Evolutionary conservation across 306 rosid species (phyloP).

Genomic region (Chamaecrista fasciculata): DNA sequence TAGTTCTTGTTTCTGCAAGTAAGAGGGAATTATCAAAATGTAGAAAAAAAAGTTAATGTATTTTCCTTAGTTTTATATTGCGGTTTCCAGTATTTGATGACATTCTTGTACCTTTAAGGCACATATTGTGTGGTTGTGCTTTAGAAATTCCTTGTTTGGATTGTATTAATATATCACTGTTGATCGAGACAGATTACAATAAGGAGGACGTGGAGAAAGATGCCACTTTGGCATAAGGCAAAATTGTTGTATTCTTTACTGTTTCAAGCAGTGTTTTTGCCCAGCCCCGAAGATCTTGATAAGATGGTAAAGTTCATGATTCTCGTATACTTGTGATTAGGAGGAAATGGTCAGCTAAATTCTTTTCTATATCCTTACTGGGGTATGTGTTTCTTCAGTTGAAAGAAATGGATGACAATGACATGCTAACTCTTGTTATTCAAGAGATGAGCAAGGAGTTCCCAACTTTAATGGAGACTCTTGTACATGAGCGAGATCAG

Average conservation of each 20-base stretch:
- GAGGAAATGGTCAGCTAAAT: slow-evolving; percentile 16
- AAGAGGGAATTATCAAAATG: slow-evolving; percentile 10
- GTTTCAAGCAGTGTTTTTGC: slow-evolving; percentile 75
- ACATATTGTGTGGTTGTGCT: slow-evolving; percentile 3
- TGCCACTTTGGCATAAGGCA: slow-evolving; percentile 90
- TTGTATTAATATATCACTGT: slow-evolving; percentile 21
- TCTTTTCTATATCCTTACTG: slow-evolving; percentile 25
- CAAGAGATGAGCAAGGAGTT: slow-evolving; percentile 89
- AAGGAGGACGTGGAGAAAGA: slow-evolving; percentile 83
- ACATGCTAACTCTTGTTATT: slow-evolving; percentile 80
- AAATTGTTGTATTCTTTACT: slow-evolving; percentile 60
- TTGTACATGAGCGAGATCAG: slow-evolving; percentile 93
- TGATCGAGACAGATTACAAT: slow-evolving; percentile 72
- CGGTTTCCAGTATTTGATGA: slow-evolving; percentile 14
- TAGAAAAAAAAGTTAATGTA: background rate
- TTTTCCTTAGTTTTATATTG: background rate
- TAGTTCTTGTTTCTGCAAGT: background rate
- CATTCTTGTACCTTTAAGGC: background rate
- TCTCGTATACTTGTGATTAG: slow-evolving; percentile 16
- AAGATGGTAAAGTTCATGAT: slow-evolving; percentile 59
- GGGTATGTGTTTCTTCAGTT: slow-evolving; percentile 54
- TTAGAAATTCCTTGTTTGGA: slow-evolving; percentile 14
- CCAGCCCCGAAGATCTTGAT: slow-evolving; percentile 70
- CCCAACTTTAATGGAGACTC: slow-evolving; percentile 93
- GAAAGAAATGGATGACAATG: slow-evolving; percentile 87